Evolutionary conservation across 441 rosid genomes (phyloP), one percentile per base, ranked within the genome.

Genomic region (Croton setiger): DNA sequence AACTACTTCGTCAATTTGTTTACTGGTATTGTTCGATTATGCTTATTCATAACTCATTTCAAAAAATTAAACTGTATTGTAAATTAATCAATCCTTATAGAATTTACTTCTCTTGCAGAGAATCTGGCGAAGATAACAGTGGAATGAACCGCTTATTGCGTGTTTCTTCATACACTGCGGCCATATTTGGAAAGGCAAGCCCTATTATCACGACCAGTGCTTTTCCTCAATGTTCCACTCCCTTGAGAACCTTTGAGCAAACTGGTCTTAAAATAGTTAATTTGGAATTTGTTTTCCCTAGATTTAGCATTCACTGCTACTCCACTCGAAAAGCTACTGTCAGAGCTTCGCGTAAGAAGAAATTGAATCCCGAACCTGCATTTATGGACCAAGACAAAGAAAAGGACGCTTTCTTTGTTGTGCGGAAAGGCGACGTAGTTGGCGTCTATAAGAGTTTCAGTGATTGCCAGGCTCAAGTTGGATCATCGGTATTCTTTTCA

Each of bases 391-490:
- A 78, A 51, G 93, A 87, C 56, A 88, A 77, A 51, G 93, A 87
- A 55, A 88, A 85, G 20, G 87, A 88, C 67, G 84, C 86, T 15
- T 88, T 92, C 81, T 92, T 82, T 56, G 87, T 94, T 31, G 94
- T 94, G 69, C 72, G 99, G 80, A 94, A 94, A 77, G 98, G 98
- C 72, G 92, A 92, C 61, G 57, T 86, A 49, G 87, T 90, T 67
- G 97, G 97, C 47, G 83, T 92, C 67, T 92, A 87, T 68, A 84
- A 81, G 75, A 88, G 75, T 64, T 78, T 92, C 52, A 60, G 60
- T 52, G 96, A 90, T 67, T 92, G 98, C 70, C 92, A 82, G 70
- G 87, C 92, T 72, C 99, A 94, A 85, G 84, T 84, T 72, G 97
- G 98, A 70, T 85, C 87, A 33, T 91, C 97, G 77, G 99, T 91